Evolutionary conservation across 169 alveolate genomes (phyloP), one percentile per base, ranked within the genome.

Genomic region (Cryptosporidium andersoni): DNA sequence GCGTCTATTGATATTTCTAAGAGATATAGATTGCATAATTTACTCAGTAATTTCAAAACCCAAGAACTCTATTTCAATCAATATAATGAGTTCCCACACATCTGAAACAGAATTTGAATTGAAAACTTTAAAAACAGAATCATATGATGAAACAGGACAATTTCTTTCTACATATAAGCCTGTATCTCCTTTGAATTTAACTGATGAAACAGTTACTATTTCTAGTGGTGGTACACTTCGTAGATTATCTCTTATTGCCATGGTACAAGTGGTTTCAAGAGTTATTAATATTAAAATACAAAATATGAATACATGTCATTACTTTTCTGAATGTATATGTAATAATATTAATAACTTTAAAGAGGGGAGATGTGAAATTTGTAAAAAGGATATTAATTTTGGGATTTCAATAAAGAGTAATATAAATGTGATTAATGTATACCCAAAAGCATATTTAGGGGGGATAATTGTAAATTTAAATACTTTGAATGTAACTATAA

Each of bases 361-460:
- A 42, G 62, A 74, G 42, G 67, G 58, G 8, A 74, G 14, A 42
- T 74, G 85, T 43, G 48, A n/a, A n/a, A 56, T 37, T 34, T 74
- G 85, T 43, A 36, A 34, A 34, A 74, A 14, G 25, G 16, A 42
- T 3, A 58, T 74, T 42, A 74, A 42, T 1, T 74, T 58, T 60
- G 85, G 85, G 8, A 0, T 74, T 2, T 34, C 25, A 12, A 47
- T 60, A 37, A 56, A n/a, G 37, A 37, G 55, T 25, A 42, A 40
- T 45, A 74, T 74, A 11, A 14, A 14, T 25, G 9, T 42, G 14
- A 14, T 74, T 11, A 34, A 16, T 58, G 39, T 74, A 36, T 12
- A 11, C 40, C 47, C 85, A 25, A 74, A 74, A 43, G 67, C 85
- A 14, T 55, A 74, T 60, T 16, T 74, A 25, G 85, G 85, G 6